Percentiles rank a stretch among this genome's conserved stretches.
Conservation (phyloP, 768 basidiomycete species). For the Lactarius psammicola region DNA sequence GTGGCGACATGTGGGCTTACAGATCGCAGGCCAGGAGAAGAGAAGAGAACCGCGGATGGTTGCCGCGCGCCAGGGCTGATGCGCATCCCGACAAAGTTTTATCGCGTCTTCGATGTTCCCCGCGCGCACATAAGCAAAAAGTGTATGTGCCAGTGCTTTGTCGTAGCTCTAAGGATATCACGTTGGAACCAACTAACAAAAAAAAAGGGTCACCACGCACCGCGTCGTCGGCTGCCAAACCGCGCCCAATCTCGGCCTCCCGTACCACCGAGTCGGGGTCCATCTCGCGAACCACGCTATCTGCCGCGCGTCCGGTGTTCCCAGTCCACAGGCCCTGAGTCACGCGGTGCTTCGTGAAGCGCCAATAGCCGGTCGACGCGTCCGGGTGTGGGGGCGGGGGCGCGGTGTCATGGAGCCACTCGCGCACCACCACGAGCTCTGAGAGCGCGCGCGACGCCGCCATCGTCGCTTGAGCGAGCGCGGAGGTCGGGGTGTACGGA, state of each 20-base stretch:
- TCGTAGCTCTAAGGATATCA: conserved; percentile 67
- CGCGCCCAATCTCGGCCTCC: conserved; percentile 13
- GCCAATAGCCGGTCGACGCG: conserved; percentile 26
- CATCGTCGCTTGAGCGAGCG: conserved; percentile 73
- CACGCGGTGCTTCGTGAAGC: conserved; percentile 23
- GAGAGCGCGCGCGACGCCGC: conserved; percentile 61
- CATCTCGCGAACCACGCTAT: conserved; percentile 24
- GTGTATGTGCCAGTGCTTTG: conserved; percentile 66
- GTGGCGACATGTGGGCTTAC: conserved; percentile 41
- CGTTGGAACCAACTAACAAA: neutral
- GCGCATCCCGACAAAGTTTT: conserved; percentile 73
- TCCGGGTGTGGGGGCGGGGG: conserved; percentile 22
- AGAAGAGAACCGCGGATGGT: conserved; percentile 79
- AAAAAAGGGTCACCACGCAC: conserved; percentile 43
- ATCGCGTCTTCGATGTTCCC: conserved; percentile 85
- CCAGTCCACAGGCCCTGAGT: conserved; percentile 40
- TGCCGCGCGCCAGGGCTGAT: conserved; percentile 92
- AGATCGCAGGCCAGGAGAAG: conserved; percentile 72
- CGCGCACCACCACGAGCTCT: conserved; percentile 79
- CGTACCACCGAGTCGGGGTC: conserved; percentile 60
- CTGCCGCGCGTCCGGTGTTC: conserved; percentile 18
- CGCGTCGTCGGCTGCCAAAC: conserved; percentile 76
- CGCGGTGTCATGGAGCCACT: conserved; percentile 83
- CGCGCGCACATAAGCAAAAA: conserved; percentile 81
- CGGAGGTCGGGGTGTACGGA: conserved; percentile 78